Base-by-base conservation (phyloP, 2,329 filamentous ascomycete genomes). In the Curvularia sp. region DNA sequence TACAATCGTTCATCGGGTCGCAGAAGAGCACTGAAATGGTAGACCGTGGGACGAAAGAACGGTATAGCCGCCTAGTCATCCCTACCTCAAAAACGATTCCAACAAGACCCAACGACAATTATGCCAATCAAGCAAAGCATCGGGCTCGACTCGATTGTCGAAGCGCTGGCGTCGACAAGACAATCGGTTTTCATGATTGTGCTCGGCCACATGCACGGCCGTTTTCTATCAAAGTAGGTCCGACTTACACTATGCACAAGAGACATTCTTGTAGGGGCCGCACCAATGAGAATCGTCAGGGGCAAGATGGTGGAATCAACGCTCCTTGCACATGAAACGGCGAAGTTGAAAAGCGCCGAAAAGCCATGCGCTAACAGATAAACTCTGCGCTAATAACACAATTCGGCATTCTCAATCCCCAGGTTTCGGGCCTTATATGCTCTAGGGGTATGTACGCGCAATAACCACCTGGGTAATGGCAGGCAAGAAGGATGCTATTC, bases 261-360 rank as follows among this genome's bases (percentile, higher is more conserved):
- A 30, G 46, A 36, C 46, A 23, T 54, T 48, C 21, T 45, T 21
- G 28, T 27, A 41, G 19, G 23, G 23, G 27, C 9, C 28, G 50
- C 23, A 43, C 28, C 55, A 54, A 48, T 53, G 39, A 38, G 30
- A 56, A 42, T 38, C 13, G 52, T 21, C 48, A 32, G 48, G 43
- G 30, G 48, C 28, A 23, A 15, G 10, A 46, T n/a, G 23, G 27
- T 30, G 38, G 21, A 38, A 41, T 50, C 52, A 52, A 50, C 23
- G 59, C 34, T 10, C 34, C 27, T 36, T 48, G 38, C 38, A 38
- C 13, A 19, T 46, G 59, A 61, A 61, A 61, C 59, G 19, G 39
- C 46, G 32, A 43, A 27, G 49, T 5, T 25, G 19, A 19, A 23
- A 50, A 58, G 56, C 55, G 55, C 55, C 59, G 55, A 57, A 34